Evolutionary conservation across 257 asterid genomes (phyloP), one percentile per base, ranked within the genome.

Genomic region (Thymus mandschuricus): DNA sequence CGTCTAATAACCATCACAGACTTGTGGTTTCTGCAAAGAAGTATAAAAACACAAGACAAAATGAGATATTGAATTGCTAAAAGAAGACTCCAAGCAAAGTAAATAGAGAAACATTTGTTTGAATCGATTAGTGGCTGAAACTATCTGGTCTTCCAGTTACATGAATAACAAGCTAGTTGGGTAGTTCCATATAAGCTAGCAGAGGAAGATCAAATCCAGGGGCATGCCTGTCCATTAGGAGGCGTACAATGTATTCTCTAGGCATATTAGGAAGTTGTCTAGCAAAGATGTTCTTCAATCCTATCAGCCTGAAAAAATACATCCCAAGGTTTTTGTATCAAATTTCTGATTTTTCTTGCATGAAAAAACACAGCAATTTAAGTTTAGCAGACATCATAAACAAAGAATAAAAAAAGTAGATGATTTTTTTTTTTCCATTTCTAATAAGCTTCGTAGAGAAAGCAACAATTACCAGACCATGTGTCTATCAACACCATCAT

Each of bases 201-300:
- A 21, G 41, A 21, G 21, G 30, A 64, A 69, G 60, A 51, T 48
- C 73, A 78, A 40, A 66, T 64, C 45, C 46, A 43, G 41, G 44
- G 49, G 55, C 68, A 13, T 66, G 91, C 99, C 99, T 92, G 85
- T 95, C 98, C 99, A 95, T 95, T 75, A 95, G 83, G 67, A 95
- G 96, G 73, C 99, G 98, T 56, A 95, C 99, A 80, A 95, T 95
- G 81, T 95, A 95, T 75, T 95, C 99, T 88, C 85, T 89, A 7
- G 99, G 99, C 99, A 95, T 95, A 84, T 95, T 95, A 30, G 99
- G 99, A 21, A 95, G 86, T 71, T 95, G 99, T 81, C 90, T 82
- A 68, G 97, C 93, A 78, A 95, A 95, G 57, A 95, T 95, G 71
- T 92, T 92, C 87, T 95, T 95, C 91, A 95, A 82, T 71, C 98